Base-by-base conservation (phyloP, 257 asterid species). In the Datura wrightii region DNA sequence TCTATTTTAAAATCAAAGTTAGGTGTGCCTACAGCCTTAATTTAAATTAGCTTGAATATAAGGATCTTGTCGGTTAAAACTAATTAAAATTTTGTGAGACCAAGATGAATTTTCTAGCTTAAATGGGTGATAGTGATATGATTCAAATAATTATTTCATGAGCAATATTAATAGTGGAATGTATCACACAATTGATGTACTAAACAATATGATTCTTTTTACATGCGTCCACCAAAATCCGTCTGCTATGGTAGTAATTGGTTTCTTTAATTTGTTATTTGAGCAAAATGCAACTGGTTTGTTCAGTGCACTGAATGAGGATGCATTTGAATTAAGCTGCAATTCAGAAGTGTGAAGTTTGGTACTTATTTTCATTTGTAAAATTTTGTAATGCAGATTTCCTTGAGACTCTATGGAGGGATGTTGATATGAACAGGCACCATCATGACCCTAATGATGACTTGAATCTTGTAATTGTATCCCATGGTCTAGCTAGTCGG, bases 331-430 rank as follows among this genome's bases (percentile, higher is more conserved):
- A 52, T 74, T 11, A 6, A 11, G 80, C 42, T 19, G 59, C 60
- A 48, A 11, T 13, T 50, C 14, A 76, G 31, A 31, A 76, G 46
- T 2, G 15, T 31, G 31, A 52, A 76, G 62, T 76, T 31, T 24
- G 63, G 31, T 76, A 31, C 24, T 50, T 34, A 76, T 9, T 52
- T 50, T 76, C 82, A 6, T 76, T 15, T 76, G 9, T 10, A 48
- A 74, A 24, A 2, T 44, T 37, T 42, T 60, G 15, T 48, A 31
- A 62, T 65, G 84, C 89, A 89, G 92, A 86, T 86, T 89, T 89
- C 74, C 89, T 89, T 66, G 92, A 89, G 83, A 87, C 92, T 41
- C 72, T 89, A 65, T 89, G 92, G 92, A 85, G 92, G 83, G 92
- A 89, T 60, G 82, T 89, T 65, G 92, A 89, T 69, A 89, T 89